A percentile compares a stretch with the other conserved stretches of the same genome.
Conservation (phyloP, 2,329 filamentous ascomycete species). For the Fusarium papillatum region DNA sequence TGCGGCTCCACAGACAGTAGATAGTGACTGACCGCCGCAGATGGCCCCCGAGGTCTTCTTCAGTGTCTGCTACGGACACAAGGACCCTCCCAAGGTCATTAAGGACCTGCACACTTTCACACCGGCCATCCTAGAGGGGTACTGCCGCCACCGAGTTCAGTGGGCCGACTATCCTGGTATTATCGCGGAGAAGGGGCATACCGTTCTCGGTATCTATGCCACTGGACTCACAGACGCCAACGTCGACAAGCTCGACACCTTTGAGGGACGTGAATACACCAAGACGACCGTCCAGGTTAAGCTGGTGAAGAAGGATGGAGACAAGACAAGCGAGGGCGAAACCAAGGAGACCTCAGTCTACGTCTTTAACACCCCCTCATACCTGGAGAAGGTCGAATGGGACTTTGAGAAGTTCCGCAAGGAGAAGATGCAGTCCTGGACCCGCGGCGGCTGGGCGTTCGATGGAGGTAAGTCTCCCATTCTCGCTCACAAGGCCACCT, state of each 20-base stretch:
- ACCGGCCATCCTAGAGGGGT: conserved; percentile 82
- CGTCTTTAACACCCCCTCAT: conserved; percentile 66
- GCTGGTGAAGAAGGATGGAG: conserved; percentile 59
- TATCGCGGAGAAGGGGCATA: conserved; percentile 65
- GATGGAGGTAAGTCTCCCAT: conserved; percentile 49
- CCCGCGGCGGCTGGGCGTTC: conserved; percentile 62
- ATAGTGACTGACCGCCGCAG: conserved; percentile 47
- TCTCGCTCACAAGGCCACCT: not conserved
- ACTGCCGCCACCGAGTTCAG: conserved; percentile 78
- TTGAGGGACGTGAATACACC: conserved; percentile 84
- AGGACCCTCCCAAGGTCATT: conserved; percentile 61
- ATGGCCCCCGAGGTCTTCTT: conserved; percentile 93
- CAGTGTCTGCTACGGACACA: conserved; percentile 81
- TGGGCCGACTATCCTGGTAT: conserved; percentile 87
- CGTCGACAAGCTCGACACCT: conserved; percentile 80
- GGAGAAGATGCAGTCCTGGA: conserved; percentile 75
- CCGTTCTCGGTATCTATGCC: conserved; percentile 82
- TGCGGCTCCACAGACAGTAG: not conserved
- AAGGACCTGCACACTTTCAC: conserved; percentile 72
- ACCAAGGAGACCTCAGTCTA: conserved; percentile 73
- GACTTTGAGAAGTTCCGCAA: conserved; percentile 86
- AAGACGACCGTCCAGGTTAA: conserved; percentile 68
- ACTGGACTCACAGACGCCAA: conserved; percentile 85
- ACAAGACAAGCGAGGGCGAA: conserved; percentile 54
- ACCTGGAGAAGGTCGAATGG: conserved; percentile 84